Evolutionary conservation across 306 rosid genomes (phyloP), one percentile per base, ranked within the genome.

Genomic region (Rubus parviflorus): DNA sequence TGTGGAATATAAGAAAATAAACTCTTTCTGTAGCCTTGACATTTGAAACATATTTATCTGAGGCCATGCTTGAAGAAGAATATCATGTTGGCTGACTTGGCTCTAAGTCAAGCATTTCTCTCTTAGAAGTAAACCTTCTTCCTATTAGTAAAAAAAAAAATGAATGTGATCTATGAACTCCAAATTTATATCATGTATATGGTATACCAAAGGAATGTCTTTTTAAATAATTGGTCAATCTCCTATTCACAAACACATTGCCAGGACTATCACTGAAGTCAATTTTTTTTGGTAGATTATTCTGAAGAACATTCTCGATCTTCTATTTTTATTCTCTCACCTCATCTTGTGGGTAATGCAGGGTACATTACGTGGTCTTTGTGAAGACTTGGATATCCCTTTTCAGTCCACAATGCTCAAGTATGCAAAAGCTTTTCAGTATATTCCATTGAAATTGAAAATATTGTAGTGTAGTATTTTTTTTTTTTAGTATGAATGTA

Each of bases 351-450:
- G 86, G 70, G 51, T 61, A 70, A 58, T 72, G 74, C 85, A 92
- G 97, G 88, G 83, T 83, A 86, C 92, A 14, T 78, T 92, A 25
- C 83, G 81, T 3, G 81, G 89, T 80, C 93, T 92, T 75, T 92
- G 96, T 81, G 87, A 89, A 72, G 92, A 92, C 37, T 82, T 92
- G 75, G 86, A 77, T 43, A 92, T 90, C 82, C 90, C 96, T 79
- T 92, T 88, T 75, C 93, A 89, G 79, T 79, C 86, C 68, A 60
- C 85, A 73, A 92, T 92, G 97, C 91, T 90, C 81, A 86, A 77
- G 97, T 90, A 87, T 60, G 90, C 79, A 83, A 53, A 72, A 70
- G 45, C 37, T 70, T 67, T 38, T 20, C 5, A 4, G 25, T 14
- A 20, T 68, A 16, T 61, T 65, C 76, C 40, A 41, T 65, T 63